A percentile compares a stretch with the other conserved stretches of the same genome.
phyloP scores from a whole-genome alignment of 2,329 filamentous ascomycete species.

The Diaporthe vaccinii region DNA sequence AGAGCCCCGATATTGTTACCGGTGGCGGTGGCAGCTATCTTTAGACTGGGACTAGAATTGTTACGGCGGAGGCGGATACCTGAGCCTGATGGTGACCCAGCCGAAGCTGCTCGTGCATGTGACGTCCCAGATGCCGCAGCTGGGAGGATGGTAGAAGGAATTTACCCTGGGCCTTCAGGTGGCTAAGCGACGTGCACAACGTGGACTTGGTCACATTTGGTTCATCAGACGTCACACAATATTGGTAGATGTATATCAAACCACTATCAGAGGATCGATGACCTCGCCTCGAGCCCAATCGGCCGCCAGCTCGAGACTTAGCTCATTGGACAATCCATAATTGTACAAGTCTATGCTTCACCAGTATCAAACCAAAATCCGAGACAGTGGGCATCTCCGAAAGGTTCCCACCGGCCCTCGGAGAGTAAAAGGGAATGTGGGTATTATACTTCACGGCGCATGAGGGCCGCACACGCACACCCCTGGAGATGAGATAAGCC shows the following conservation, averaged over 20 bases:
- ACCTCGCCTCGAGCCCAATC: background rate
- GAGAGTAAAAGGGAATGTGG: background rate
- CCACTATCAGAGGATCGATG: background rate
- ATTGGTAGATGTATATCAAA: background rate
- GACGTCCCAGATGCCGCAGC: too few relatives aligned
- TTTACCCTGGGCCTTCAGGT: background rate
- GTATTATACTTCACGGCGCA: background rate
- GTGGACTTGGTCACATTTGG: background rate
- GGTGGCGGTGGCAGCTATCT: background rate
- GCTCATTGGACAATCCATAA: background rate
- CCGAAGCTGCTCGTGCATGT: too few relatives aligned
- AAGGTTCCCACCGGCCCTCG: background rate
- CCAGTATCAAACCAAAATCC: background rate
- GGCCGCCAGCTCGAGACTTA: background rate
- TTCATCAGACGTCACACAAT: background rate
- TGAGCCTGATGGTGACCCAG: too few relatives aligned
- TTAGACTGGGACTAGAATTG: too few relatives aligned
- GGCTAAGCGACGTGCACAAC: background rate
- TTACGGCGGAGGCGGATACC: too few relatives aligned
- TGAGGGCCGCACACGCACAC: background rate
- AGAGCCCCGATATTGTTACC: background rate
- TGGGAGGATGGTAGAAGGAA: background rate
- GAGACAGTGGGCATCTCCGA: slow-evolving; percentile 21
- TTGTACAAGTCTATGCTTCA: background rate
- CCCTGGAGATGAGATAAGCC: background rate